Evolutionary conservation across 2,329 filamentous ascomycete species (phyloP), one percentile per base, ranked within the genome.

Genomic region (Botrytis deweyae): DNA sequence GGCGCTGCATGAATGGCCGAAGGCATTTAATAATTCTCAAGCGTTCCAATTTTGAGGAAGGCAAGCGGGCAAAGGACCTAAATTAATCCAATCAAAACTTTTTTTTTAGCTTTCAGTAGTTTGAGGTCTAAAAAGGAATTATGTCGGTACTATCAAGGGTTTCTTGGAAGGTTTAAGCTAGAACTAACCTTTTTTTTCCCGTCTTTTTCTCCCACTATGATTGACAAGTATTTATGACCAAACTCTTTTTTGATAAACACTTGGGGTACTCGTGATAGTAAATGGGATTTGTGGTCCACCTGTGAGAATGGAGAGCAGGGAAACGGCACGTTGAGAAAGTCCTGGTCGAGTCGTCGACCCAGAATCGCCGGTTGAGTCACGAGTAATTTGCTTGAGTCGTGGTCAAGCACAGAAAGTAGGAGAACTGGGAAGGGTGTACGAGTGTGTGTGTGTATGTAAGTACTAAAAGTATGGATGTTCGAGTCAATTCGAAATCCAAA

Each of bases 1-100:
- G 29, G 22, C 42, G 62, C 66, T 62, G 66, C 72, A 70, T 62
- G 65, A 73, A 73, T 70, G 65, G 72, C 72, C 38, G 72, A 73
- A 70, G 72, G 72, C 72, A 73, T 73, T 72, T 72, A 42, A 46
- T 36, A 49, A 40, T 58, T 44, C 36, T 36, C 18, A 1, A 44
- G 29, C 46, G 46, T 25, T 67, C 49, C 62, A 67, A 72, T 46
- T 67, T 46, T 36, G 38, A 16, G 29, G 59, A 29, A 29, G 16
- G 52, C 52, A 9, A 29, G 52, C 52, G 14, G 36, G 22, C 20
- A 20, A 46, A 42, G 9, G 25, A 61, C 22, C 63, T 68, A 68
- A 68, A 59, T 33, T 18, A 14, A 49, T 20, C 63, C 52, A 59
- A 67, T 72, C 49, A 67, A 25, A 29, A 29, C 49, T 55, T n/a